Evolutionary conservation across 129 eudicot species (phyloP), one percentile per base, ranked within the genome.

Genomic region (Tanacetum coccineum): DNA sequence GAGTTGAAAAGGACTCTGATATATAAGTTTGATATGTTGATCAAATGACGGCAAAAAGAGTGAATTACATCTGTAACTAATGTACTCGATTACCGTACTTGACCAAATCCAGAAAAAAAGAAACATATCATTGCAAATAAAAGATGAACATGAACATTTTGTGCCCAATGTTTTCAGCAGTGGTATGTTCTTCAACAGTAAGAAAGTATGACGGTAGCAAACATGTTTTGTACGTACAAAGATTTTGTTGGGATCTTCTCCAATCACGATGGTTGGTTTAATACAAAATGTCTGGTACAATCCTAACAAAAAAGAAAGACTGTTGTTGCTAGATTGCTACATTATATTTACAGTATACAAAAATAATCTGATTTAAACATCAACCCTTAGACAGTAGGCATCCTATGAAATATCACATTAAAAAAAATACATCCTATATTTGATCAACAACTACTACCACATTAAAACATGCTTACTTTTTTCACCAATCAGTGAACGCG

Each of bases 401-500:
- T 65, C 56, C 11, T 40, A 36, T 15, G 57, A 11, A 3, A 19
- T 15, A 42, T 9, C 25, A 30, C 0, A 15, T 68, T n/a, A 20
- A n/a, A 13, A 68, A 15, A 30, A 18, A 22, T 49, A 46, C 59
- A 47, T 60, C 30, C 40, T 49, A 36, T 36, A 36, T 36, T 47
- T 30, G 67, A 59, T 26, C 21, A 71, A 59, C 30, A 32, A 39
- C 40, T n/a, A 59, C 59, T 58, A 59, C 67, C 57, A 47, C 60
- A 12, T 48, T n/a, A n/a, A 18, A 60, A 49, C 19, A 32, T 5
- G 10, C 60, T 18, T 20, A 44, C 54, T 48, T 42, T 14, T 64
- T 25, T 49, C 59, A 8, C 59, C 28, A 3, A 66, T 14, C 70
- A 66, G 22, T n/a, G 65, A 59, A 59, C n/a, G n/a, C n/a, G 5